Conservation (phyloP, 2,329 filamentous ascomycete genomes). For the Ceratocystis alfenasii region DNA sequence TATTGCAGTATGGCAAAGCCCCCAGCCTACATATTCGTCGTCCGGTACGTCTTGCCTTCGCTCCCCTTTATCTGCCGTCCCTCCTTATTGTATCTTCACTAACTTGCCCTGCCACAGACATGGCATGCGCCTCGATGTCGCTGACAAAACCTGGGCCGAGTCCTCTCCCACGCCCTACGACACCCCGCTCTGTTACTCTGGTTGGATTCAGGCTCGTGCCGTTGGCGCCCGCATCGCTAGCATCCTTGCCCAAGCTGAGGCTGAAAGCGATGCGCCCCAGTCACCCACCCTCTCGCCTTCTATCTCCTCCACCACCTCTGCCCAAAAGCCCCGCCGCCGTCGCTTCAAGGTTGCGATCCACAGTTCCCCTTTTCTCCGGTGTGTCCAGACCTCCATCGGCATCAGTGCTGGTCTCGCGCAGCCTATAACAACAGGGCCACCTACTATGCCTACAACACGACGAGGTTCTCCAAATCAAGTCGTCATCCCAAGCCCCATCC, state of each 20-base stretch:
- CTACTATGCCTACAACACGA: constrained; percentile 22
- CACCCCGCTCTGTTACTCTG: constrained; percentile 84
- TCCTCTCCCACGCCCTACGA: constrained; percentile 91
- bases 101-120: constrained; percentile 45
- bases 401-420: constrained; percentile 55
- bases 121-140: constrained; percentile 84
- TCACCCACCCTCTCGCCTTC: constrained; percentile 19
- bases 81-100: background rate
- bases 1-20: constrained; percentile 31
- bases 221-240: constrained; percentile 75
- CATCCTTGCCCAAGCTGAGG: constrained; percentile 47
- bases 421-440: constrained; percentile 33
- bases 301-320: constrained; percentile 11
- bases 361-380: constrained; percentile 85
- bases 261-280: constrained; percentile 31
- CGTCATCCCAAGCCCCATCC: constrained; percentile 20
- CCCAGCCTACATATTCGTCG: constrained; percentile 36
- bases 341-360: constrained; percentile 75
- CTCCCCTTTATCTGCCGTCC: background rate
- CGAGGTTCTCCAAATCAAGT: constrained; percentile 13
- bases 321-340: constrained; percentile 32
- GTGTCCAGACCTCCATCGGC: constrained; percentile 52
- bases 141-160: constrained; percentile 90
- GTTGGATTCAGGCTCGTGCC: constrained; percentile 75
- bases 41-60: constrained; percentile 29